These are phyloP conservation scores for Neoascochyta sp. DNA, from an alignment of 2,329 filamentous ascomycete species.

Conservation along the genomic window DNA sequence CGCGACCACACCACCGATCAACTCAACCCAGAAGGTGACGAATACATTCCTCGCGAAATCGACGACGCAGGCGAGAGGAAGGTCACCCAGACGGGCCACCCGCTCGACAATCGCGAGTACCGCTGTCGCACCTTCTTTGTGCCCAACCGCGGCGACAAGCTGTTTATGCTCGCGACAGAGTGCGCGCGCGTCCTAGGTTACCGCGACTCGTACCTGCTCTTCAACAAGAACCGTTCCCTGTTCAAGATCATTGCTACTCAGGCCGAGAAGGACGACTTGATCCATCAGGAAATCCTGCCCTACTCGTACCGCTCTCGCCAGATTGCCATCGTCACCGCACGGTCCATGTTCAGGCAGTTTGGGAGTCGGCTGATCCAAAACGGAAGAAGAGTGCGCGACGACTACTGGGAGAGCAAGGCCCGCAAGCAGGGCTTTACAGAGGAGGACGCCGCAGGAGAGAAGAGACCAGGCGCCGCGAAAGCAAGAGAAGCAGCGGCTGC, in stretches of 20 bases:
- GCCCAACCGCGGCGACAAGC: constrained; percentile 82
- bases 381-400: constrained; percentile 86
- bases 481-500: constrained; percentile 77
- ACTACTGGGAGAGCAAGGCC: constrained; percentile 98
- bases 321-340: constrained; percentile 94
- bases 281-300: constrained; percentile 88
- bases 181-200: constrained; percentile 92
- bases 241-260: constrained; percentile 98
- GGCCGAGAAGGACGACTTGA: constrained; percentile 92
- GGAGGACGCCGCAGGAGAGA: constrained; percentile 91
- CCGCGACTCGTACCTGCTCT: constrained; percentile 93
- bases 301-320: constrained; percentile 98
- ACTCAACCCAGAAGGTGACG: constrained; percentile 80
- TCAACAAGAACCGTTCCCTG: constrained; percentile 96
- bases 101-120: constrained; percentile 80
- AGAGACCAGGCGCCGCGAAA: constrained; percentile 87
- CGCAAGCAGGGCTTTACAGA: constrained; percentile 97
- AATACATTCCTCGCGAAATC: constrained; percentile 89
- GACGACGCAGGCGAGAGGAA: constrained; percentile 95
- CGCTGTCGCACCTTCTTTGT: constrained; percentile 91
- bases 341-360: constrained; percentile 98
- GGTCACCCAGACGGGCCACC: constrained; percentile 76
- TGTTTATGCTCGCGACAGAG: constrained; percentile 98
- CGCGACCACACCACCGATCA: constrained; percentile 97
- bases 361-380: constrained; percentile 89